Percentiles rank a stretch among this genome's conserved stretches.
These are phyloP conservation scores for Raffaelea albimanens DNA, from an alignment of 2,329 filamentous ascomycete species.

Conservation along the genomic window DNA sequence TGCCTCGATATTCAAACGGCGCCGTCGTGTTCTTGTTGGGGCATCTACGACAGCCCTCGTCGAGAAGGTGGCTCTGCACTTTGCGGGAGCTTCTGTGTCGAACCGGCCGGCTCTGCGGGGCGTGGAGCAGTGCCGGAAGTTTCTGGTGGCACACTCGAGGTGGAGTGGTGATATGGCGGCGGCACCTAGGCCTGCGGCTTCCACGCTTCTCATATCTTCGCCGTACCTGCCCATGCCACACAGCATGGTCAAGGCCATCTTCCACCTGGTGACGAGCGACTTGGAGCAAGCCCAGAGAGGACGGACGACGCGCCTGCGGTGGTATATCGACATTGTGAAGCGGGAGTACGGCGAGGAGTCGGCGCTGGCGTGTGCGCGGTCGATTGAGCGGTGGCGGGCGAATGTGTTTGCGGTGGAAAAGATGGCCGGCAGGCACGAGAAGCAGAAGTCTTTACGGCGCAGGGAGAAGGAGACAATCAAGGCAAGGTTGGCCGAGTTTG, in stretches of 20 bases:
- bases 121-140: slow-evolving; percentile 21
- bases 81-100: slow-evolving; percentile 14
- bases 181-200: no score
- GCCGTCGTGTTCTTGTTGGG: no score
- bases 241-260: no score
- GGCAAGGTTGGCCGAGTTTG: no score
- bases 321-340: slow-evolving; percentile 18
- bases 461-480: no score
- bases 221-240: slow-evolving; percentile 18
- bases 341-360: slow-evolving; percentile 12
- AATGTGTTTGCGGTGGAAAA: not conserved
- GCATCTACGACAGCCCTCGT: slow-evolving; percentile 12
- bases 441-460: not conserved
- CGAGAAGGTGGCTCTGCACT: slow-evolving; percentile 12
- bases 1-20: no score
- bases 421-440: not conserved
- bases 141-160: slow-evolving; percentile 20
- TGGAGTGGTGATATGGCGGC: no score
- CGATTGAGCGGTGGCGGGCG: slow-evolving; percentile 17
- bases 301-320: slow-evolving; percentile 23
- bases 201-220: not conserved
- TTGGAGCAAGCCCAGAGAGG: slow-evolving; percentile 23
- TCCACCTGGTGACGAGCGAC: slow-evolving; percentile 25
- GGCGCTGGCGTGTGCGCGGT: slow-evolving; percentile 14
- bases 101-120: slow-evolving; percentile 19